Evolutionary conservation across 2,329 filamentous ascomycete species (phyloP).

Genomic region (Tricladium varicosporioides): DNA sequence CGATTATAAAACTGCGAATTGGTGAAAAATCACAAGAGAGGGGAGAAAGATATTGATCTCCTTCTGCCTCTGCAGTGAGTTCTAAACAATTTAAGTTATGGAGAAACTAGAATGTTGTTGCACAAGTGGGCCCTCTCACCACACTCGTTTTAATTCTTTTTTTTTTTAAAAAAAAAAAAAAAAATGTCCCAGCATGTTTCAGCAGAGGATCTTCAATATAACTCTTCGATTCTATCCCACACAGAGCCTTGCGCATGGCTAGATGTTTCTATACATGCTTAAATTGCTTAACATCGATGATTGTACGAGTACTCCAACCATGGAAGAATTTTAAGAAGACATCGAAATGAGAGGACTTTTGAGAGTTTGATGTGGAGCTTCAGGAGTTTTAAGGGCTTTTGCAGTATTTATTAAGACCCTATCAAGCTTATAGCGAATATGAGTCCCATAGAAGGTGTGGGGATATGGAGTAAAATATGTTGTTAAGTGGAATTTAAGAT

Average conservation of each 20-base stretch:
- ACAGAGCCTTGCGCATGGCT: not conserved
- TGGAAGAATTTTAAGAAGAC: not conserved
- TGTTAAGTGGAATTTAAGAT: not conserved
- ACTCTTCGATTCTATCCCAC: not conserved
- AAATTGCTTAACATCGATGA: not conserved
- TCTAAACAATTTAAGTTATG: constrained; percentile 24
- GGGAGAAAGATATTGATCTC: too few relatives aligned
- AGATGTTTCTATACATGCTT: not conserved
- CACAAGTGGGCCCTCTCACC: too few relatives aligned
- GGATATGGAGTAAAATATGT: not conserved
- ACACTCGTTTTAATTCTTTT: not conserved
- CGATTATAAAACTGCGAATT: too few relatives aligned
- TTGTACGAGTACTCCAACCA: not conserved
- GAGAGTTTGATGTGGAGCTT: not conserved
- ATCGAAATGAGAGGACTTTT: not conserved
- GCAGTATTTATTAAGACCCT: not conserved
- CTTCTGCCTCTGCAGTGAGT: too few relatives aligned
- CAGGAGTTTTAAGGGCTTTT: not conserved
- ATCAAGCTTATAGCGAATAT: not conserved
- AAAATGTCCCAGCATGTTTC: not conserved
- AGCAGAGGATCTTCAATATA: not conserved
- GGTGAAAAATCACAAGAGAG: too few relatives aligned
- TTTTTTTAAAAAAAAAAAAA: too few relatives aligned
- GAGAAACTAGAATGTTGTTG: constrained; percentile 42
- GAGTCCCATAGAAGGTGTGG: not conserved